These are phyloP conservation scores for Vitis rotundifolia DNA, from an alignment of 164 flowering plant species.

Conservation along the genomic window DNA sequence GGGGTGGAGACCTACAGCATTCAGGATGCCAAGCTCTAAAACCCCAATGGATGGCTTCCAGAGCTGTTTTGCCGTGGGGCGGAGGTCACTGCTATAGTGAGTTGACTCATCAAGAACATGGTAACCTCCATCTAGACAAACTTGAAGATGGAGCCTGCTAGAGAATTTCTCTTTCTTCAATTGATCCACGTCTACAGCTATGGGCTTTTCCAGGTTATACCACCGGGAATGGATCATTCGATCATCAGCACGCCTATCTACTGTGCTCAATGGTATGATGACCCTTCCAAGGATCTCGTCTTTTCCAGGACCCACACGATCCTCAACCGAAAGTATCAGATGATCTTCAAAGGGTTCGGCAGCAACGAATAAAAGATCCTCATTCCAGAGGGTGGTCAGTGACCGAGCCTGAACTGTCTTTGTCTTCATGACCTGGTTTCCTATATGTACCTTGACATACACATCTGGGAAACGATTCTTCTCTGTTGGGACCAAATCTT, in stretches of 20 bases:
- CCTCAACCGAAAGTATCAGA: constrained; percentile 74
- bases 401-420: constrained; percentile 61
- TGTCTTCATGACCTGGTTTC: constrained; percentile 76
- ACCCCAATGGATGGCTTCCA: constrained; percentile 84
- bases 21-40: constrained; percentile 82
- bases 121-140: constrained; percentile 92
- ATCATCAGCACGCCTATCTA: constrained; percentile 89
- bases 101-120: constrained; percentile 95
- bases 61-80: constrained; percentile 87
- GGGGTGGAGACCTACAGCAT: constrained; percentile 78
- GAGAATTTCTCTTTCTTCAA: constrained; percentile 82
- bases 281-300: constrained; percentile 87
- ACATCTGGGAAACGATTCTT: constrained; percentile 75
- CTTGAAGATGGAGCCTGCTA: constrained; percentile 67
- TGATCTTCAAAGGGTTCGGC: constrained; percentile 97
- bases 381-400: constrained; percentile 78
- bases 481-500: constrained; percentile 72
- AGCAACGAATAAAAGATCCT: constrained; percentile 81
- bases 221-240: constrained; percentile 71
- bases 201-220: constrained; percentile 81
- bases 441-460: constrained; percentile 76
- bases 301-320: constrained; percentile 80
- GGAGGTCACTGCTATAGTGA: constrained; percentile 89
- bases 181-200: constrained; percentile 71
- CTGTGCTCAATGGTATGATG: constrained; percentile 53